These are phyloP conservation scores for Syzygium jambos DNA, from an alignment of 345 rosid genomes.

Conservation along the genomic window DNA sequence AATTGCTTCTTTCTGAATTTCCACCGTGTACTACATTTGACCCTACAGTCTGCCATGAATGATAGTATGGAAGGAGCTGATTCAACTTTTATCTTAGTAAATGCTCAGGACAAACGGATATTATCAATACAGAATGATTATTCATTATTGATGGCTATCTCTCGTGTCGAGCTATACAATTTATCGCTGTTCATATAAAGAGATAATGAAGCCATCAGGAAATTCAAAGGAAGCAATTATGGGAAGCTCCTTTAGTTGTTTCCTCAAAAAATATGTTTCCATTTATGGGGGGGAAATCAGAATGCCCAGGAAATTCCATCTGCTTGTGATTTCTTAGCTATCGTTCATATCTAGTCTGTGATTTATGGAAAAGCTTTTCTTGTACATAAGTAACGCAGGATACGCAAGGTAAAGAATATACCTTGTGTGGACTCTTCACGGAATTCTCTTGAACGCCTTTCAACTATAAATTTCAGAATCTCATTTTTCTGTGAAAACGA, in stretches of 20 bases:
- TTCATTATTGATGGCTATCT: not conserved
- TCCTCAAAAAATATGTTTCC: not conserved
- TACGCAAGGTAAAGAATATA: not conserved
- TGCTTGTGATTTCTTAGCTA: not conserved
- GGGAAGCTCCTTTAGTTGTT: not conserved
- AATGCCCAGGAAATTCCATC: not conserved
- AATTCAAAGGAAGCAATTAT: not conserved
- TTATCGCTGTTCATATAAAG: not conserved
- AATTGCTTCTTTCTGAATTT: not conserved
- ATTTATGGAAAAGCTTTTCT: not conserved
- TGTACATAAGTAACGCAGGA: not conserved
- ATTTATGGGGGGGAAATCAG: not conserved
- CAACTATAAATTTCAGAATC: not conserved
- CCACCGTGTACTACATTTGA: not conserved
- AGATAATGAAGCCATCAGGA: not conserved
- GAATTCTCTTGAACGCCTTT: not conserved
- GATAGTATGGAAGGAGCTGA: not conserved
- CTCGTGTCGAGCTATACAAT: not conserved
- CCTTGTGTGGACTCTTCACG: not conserved
- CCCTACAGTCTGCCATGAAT: not conserved
- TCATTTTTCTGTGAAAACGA: not conserved
- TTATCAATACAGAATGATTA: too few relatives aligned
- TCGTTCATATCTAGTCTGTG: not conserved
- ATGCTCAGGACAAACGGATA: not conserved
- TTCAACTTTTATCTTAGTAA: not conserved